Conservation (phyloP, 148 eudicot species). For the Silene latifolia region DNA sequence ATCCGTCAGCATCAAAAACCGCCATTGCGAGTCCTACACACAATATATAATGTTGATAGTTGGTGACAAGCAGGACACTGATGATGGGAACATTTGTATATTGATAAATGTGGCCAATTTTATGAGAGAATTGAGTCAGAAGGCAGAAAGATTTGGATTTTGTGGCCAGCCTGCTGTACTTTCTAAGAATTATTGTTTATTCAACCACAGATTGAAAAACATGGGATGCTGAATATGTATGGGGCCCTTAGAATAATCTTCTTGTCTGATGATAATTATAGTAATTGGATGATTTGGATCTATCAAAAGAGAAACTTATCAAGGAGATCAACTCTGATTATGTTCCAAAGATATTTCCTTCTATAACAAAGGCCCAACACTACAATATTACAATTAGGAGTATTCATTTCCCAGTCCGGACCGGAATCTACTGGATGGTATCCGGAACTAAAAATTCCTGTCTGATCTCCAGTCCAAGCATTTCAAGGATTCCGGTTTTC, state of each 20-base stretch:
- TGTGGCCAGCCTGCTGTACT: conserved; percentile 14
- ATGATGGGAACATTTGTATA: not conserved
- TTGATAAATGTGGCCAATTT: not conserved
- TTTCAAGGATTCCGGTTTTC: too few relatives aligned
- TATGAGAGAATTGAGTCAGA: conserved; percentile 3
- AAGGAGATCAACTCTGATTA: conserved; percentile 8
- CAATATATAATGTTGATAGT: too few relatives aligned
- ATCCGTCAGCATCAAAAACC: not conserved
- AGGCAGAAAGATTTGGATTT: conserved; percentile 8
- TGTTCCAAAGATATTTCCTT: conserved; percentile 9
- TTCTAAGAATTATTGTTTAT: not conserved
- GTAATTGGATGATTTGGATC: conserved; percentile 7
- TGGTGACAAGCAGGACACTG: too few relatives aligned
- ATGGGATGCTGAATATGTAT: conserved; percentile 27
- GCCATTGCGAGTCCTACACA: too few relatives aligned
- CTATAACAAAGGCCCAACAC: not conserved
- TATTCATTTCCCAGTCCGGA: too few relatives aligned
- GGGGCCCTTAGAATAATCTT: conserved; percentile 27
- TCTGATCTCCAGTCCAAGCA: too few relatives aligned
- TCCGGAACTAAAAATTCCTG: too few relatives aligned
- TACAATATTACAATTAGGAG: too few relatives aligned
- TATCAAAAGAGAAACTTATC: conserved; percentile 12
- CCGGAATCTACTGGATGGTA: too few relatives aligned
- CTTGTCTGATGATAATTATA: conserved; percentile 22
- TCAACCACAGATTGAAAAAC: conserved; percentile 1